Base-by-base conservation (phyloP, 1,284 basidiomycete genomes). In the Apiotrichum sp. region DNA sequence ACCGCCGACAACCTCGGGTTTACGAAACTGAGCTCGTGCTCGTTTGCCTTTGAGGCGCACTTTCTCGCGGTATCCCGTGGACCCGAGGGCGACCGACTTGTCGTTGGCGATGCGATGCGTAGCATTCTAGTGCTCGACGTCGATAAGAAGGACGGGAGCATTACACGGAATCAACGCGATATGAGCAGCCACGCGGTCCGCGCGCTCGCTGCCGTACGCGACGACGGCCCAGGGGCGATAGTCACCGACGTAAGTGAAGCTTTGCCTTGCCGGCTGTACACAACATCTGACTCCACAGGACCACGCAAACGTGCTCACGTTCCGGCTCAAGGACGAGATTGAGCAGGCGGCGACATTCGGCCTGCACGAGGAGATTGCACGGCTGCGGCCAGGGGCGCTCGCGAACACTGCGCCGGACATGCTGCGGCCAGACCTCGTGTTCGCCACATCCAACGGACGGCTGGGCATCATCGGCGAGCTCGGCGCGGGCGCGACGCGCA, bases 381-480 rank as follows among this genome's bases (percentile, higher is more conserved):
- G 67, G 9, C 76, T 80, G 60, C 60, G 67, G 6, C 36, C 48
- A 43, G 66, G 70, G n/a, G 65, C 67, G 0, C 72, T 70, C 0
- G 54, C 66, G 13, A 56, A 65, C 0, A 62, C 67, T 0, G 62
- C 68, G 3, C 55, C 63, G 6, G 67, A 72, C 1, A 53, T 64
- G 4, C 55, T 74, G 33, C 56, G 44, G 5, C 81, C 88, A 0
- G 83, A 83, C 56, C 82, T 88, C 41, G 63, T 93, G 11, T 91
- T 87, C 72, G 86, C 88, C 68, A 89, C 91, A 0, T 80, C 85
- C 0, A 83, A 85, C 4, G 93, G 93, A 3, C 82, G 87, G 33
- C 85, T 96, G 44, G 88, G 89, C 9, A 79, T 88, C n/a, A 77
- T 95, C 36, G 77, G 84, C 3, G 83, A 91, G 56, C 77, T 91